phyloP scores from a whole-genome alignment of 805 yeast genomes.

The Priceomyces fermenticarens region DNA sequence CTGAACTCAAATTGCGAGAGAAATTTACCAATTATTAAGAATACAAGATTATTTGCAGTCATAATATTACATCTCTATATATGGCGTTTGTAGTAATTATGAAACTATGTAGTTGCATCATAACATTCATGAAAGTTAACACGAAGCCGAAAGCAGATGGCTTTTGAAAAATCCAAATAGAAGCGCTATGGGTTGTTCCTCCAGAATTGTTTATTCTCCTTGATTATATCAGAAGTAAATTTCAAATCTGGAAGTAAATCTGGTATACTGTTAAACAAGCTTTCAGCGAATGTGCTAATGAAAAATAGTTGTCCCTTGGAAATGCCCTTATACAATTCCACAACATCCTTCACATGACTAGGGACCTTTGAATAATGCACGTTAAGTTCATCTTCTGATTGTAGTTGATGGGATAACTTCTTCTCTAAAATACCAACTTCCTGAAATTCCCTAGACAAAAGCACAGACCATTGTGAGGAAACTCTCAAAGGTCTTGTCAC shows the following conservation, averaged over 20 bases:
- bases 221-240: conserved; percentile 54
- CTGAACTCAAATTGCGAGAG: too few species aligned
- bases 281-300: conserved; percentile 76
- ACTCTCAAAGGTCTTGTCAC: conserved; percentile 77
- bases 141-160: too few species aligned
- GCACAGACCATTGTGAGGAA: conserved; percentile 82
- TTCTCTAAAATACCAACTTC: conserved; percentile 59
- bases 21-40: too few species aligned
- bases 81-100: too few species aligned
- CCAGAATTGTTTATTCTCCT: conserved; percentile 60
- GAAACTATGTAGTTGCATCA: not conserved
- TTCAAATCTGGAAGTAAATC: conserved; percentile 57
- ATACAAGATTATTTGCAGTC: too few species aligned
- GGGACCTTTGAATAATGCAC: conserved; percentile 37
- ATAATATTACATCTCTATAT: too few species aligned
- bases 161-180: too few species aligned
- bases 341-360: conserved; percentile 37
- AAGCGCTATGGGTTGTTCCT: not conserved
- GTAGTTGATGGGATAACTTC: conserved; percentile 9
- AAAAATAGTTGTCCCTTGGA: conserved; percentile 79
- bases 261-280: conserved; percentile 65
- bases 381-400: conserved; percentile 3
- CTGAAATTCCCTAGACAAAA: conserved; percentile 72
- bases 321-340: conserved; percentile 46
- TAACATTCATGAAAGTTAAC: not conserved